These are phyloP conservation scores for Chenopodium album DNA, from an alignment of 148 eudicot genomes.

Conservation along the genomic window DNA sequence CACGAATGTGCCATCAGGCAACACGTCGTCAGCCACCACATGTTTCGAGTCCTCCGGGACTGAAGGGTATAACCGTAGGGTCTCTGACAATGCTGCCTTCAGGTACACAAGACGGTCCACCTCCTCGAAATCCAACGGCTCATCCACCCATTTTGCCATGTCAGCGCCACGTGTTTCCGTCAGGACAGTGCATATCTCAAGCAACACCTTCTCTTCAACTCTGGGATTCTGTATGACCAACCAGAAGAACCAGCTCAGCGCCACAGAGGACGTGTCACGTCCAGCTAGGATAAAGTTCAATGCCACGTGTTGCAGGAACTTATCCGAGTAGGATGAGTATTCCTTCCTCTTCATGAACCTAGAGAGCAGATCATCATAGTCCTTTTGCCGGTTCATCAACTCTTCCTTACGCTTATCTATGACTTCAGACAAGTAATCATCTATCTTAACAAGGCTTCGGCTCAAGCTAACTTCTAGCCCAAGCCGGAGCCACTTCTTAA, in stretches of 20 bases:
- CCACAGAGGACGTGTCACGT: constrained; percentile 92
- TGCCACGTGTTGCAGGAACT: constrained; percentile 80
- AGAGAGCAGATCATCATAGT: constrained; percentile 79
- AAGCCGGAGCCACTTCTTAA: constrained; percentile 84
- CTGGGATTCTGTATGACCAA: constrained; percentile 58
- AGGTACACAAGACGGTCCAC: constrained; percentile 70
- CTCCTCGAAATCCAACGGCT: constrained; percentile 73
- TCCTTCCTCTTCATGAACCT: constrained; percentile 92
- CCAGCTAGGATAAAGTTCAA: constrained; percentile 95
- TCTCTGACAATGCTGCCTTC: constrained; percentile 83
- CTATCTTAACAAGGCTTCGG: constrained; percentile 68
- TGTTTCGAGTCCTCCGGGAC: constrained; percentile 97
- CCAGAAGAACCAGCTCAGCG: constrained; percentile 95
- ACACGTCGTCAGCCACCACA: constrained; percentile 65
- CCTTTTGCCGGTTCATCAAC: constrained; percentile 48
- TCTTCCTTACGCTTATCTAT: constrained; percentile 73
- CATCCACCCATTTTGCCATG: constrained; percentile 49
- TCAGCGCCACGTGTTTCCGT: constrained; percentile 74
- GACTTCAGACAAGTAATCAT: constrained; percentile 61
- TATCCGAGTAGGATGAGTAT: constrained; percentile 62
- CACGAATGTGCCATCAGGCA: constrained; percentile 90
- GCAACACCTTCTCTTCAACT: constrained; percentile 56
- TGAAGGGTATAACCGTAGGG: constrained; percentile 80
- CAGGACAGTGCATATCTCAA: constrained; percentile 57
- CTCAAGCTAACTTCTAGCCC: constrained; percentile 80